These are phyloP conservation scores for Bretziella fagacearum DNA, from an alignment of 2,329 filamentous ascomycete species.

Conservation along the genomic window DNA sequence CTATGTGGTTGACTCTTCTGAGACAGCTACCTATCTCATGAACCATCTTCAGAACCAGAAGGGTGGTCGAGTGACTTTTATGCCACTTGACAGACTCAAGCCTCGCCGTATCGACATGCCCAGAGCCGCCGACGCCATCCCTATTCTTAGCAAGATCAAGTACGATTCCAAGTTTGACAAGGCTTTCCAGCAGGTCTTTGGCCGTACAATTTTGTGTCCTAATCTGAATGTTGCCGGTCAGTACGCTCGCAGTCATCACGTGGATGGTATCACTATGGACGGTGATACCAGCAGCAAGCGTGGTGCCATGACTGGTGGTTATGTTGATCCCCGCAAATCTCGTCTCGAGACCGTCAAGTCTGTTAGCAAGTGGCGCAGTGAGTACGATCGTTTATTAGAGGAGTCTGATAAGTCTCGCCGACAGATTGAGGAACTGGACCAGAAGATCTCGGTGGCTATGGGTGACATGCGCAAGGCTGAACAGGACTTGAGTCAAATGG, in stretches of 20 bases:
- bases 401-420: constrained; percentile 48
- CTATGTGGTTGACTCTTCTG: constrained; percentile 84
- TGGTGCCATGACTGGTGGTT: constrained; percentile 89
- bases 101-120: constrained; percentile 59
- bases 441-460: constrained; percentile 75
- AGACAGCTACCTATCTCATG: constrained; percentile 67
- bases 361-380: constrained; percentile 56
- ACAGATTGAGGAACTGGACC: constrained; percentile 63
- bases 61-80: constrained; percentile 80
- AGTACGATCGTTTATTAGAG: constrained; percentile 50
- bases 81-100: constrained; percentile 72
- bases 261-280: constrained; percentile 86
- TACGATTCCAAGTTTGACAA: constrained; percentile 64
- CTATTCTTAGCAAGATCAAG: constrained; percentile 67
- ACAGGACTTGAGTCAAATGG: constrained; percentile 58
- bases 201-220: constrained; percentile 84
- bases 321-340: constrained; percentile 70
- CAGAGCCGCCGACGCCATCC: constrained; percentile 70
- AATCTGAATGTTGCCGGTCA: constrained; percentile 75
- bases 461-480: constrained; percentile 71
- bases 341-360: constrained; percentile 70
- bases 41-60: constrained; percentile 63
- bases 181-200: constrained; percentile 89
- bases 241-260: constrained; percentile 78
- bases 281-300: constrained; percentile 91